A percentile compares a stretch with the other conserved stretches of the same genome.
phyloP scores from a whole-genome alignment of 352 stramenopile species.

The Pythium angustatum region DNA sequence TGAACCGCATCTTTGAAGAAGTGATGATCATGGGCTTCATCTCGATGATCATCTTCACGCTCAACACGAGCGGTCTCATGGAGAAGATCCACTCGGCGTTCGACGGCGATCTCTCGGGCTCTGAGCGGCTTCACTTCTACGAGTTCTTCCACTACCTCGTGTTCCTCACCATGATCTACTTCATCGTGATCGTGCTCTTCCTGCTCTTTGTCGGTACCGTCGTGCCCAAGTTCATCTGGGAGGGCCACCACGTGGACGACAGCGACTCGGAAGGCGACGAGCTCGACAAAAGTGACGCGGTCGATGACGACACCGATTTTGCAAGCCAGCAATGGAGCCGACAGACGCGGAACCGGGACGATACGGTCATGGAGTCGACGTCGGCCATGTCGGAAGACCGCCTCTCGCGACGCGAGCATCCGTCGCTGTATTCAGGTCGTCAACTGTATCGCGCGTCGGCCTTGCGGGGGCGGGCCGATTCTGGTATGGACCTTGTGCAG shows the following conservation, averaged over 20 bases:
- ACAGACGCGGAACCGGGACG: conserved; percentile 13
- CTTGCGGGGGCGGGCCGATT: conserved; percentile 42
- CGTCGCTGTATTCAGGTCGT: conserved; percentile 11
- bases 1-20: conserved; percentile 87
- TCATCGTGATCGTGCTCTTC: conserved; percentile 83
- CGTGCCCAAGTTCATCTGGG: conserved; percentile 78
- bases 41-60: conserved; percentile 87
- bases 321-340: conserved; percentile 22
- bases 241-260: conserved; percentile 37
- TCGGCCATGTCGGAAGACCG: conserved; percentile 19
- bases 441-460: conserved; percentile 29
- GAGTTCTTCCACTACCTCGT: conserved; percentile 92
- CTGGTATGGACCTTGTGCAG: conserved; percentile 77
- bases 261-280: conserved; percentile 19
- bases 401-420: conserved; percentile 23
- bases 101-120: conserved; percentile 43
- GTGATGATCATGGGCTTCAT: conserved; percentile 90
- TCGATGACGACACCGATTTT: conserved; percentile 25
- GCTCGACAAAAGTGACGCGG: conserved; percentile 12
- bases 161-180: conserved; percentile 90
- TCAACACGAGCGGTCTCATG: conserved; percentile 81
- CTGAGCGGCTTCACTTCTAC: conserved; percentile 83
- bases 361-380: conserved; percentile 15
- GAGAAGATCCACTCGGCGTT: conserved; percentile 44
- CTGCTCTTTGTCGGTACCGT: conserved; percentile 85